phyloP scores from a whole-genome alignment of 345 rosid genomes.

The Excoecaria cochinchinensis region DNA sequence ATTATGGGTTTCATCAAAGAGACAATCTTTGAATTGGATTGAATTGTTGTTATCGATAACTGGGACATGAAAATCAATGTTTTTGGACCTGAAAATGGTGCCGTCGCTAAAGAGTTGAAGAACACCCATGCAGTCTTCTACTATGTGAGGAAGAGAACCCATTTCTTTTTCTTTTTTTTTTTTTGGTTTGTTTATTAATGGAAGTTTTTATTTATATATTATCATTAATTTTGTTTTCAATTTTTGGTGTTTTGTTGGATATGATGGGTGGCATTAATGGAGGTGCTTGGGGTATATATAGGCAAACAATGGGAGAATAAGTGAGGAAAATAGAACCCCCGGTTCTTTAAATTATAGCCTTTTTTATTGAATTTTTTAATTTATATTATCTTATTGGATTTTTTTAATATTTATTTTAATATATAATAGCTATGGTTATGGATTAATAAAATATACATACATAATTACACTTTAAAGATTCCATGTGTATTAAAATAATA shows the following conservation, averaged over 20 bases:
- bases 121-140: conserved; percentile 36
- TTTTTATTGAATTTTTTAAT: too few relatives aligned
- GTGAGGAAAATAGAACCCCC: too few relatives aligned
- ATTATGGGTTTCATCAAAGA: conserved; percentile 45
- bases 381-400: too few relatives aligned
- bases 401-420: too few relatives aligned
- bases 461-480: too few relatives aligned
- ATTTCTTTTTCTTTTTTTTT: background rate
- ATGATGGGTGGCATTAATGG: too few relatives aligned
- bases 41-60: conserved; percentile 32
- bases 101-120: conserved; percentile 41
- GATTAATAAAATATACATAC: too few relatives aligned
- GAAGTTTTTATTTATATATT: too few relatives aligned
- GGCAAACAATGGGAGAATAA: background rate
- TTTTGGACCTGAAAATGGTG: conserved; percentile 45
- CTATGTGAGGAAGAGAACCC: conserved; percentile 30
- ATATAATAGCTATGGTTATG: too few relatives aligned
- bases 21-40: conserved; percentile 51
- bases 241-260: background rate
- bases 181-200: background rate
- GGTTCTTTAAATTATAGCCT: too few relatives aligned
- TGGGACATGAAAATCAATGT: conserved; percentile 31
- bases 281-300: background rate
- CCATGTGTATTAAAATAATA: too few relatives aligned
- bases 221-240: too few relatives aligned